These are phyloP conservation scores for Butyriboletus loyo DNA, from an alignment of 768 basidiomycete species.

Conservation along the genomic window DNA sequence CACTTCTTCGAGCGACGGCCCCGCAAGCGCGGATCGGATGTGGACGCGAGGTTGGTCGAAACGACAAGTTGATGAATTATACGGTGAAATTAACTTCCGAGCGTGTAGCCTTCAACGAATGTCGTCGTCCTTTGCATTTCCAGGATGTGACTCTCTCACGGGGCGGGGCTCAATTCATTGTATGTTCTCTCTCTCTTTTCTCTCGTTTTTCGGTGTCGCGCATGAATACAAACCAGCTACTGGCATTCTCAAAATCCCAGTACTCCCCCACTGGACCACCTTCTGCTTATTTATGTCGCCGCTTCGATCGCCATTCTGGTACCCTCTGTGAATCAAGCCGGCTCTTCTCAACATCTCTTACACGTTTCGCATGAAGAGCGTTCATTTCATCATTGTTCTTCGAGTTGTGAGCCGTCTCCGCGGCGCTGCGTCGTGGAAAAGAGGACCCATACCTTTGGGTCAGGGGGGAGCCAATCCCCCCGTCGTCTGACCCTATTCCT, in stretches of 20 bases:
- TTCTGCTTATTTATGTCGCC: conserved; percentile 19
- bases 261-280: conserved; percentile 22
- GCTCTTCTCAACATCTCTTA: background rate
- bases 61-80: too few relatives aligned
- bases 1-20: too few relatives aligned
- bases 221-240: conserved; percentile 6
- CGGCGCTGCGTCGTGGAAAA: conserved; percentile 52
- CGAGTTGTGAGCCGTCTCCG: conserved; percentile 61
- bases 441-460: conserved; percentile 61
- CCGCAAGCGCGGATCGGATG: too few relatives aligned
- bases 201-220: background rate
- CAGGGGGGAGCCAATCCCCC: conserved; percentile 30
- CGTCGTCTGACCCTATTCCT: conserved; percentile 33
- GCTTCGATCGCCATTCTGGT: conserved; percentile 21
- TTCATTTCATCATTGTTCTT: conserved; percentile 92
- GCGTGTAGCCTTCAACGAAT: background rate
- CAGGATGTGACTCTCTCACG: too few relatives aligned
- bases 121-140: too few relatives aligned
- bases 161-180: background rate
- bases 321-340: conserved; percentile 28
- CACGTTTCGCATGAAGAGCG: conserved; percentile 64
- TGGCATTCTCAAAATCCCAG: background rate
- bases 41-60: too few relatives aligned
- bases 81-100: too few relatives aligned
- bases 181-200: background rate